Evolutionary conservation across 1,284 basidiomycete species (phyloP).

Genomic region (Microbotryum saponariae): DNA sequence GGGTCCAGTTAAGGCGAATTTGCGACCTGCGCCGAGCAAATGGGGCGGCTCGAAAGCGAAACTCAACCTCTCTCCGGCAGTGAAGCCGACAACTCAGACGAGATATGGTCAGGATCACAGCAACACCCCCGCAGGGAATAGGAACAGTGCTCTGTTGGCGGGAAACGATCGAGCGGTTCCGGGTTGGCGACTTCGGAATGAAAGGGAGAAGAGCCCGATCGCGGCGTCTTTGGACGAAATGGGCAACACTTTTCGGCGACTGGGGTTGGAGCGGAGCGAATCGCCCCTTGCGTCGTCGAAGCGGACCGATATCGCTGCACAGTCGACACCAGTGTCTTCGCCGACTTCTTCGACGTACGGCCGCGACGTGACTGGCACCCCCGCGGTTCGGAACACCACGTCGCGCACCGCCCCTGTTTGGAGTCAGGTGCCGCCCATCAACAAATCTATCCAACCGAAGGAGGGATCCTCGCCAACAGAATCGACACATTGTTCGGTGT

Average conservation of each 20-base stretch:
- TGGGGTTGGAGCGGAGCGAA: no score
- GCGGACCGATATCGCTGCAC: not conserved
- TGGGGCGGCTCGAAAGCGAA: constrained; percentile 9
- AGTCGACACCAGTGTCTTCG: not conserved
- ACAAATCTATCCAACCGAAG: not conserved
- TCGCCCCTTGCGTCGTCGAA: no score
- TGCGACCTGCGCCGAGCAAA: constrained; percentile 17
- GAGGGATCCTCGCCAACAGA: not conserved
- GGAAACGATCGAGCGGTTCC: not conserved
- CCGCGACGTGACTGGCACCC: not conserved
- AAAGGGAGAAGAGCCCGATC: constrained; percentile 24
- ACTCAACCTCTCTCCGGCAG: no score
- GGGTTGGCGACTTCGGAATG: constrained; percentile 7
- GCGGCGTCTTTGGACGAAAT: constrained; percentile 22
- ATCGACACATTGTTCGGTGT: constrained; percentile 8
- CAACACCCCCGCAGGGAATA: not conserved
- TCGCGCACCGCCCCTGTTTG: not conserved
- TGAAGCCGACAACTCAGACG: not conserved
- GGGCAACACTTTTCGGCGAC: constrained; percentile 7
- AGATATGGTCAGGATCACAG: not conserved
- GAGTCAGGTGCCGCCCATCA: not conserved
- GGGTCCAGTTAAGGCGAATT: not conserved
- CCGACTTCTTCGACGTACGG: not conserved
- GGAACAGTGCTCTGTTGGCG: no score
- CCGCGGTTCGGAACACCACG: not conserved